Base-by-base conservation (phyloP, 768 basidiomycete species). In the Sistotremastrum suecicum region DNA sequence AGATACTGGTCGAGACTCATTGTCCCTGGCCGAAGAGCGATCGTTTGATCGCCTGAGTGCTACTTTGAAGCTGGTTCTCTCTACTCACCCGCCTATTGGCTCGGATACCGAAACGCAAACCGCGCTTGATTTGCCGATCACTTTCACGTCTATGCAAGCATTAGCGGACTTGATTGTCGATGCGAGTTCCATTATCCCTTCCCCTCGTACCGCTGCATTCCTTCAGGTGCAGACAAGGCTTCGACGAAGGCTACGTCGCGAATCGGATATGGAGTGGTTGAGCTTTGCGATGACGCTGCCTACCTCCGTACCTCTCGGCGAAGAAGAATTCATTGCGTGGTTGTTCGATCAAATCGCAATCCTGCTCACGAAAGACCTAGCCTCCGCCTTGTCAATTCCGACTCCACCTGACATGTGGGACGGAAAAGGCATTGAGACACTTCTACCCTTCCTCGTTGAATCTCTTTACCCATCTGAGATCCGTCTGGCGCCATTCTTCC, bases 371-470 rank as follows among this genome's bases (percentile, higher is more conserved):
- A 20, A 20, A 20, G 20, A 20, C 20, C 20, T 20, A 20, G 20
- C 20, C 20, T 20, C 20, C 20, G 20, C 20, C 20, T 20, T 20
- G 20, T 20, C 20, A 20, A 20, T 20, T 20, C 20, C 20, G 20
- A 20, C 20, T 20, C 67, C 71, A 0, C 46, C 57, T 0, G 50
- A 57, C 12, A 58, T 79, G 5, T 77, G 74, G 74, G 67, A 72
- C 33, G 65, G 64, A 47, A 70, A 70, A 12, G 76, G 74, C 1
- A 51, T 78, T 56, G 54, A 56, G 3, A 58, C 72, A 5, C 62
- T 84, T 41, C 57, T 64, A 40, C 84, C 85, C 3, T 84, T 88
- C 63, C 61, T 86, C 34, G 56, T 53, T 3, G 65, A 74, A 47
- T 51, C 67, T 3, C 53, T 81, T 8, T 59, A 62, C 6, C 70